Conservation (phyloP, 202 grass and related monocot genomes). For the Panicum hallii region DNA sequence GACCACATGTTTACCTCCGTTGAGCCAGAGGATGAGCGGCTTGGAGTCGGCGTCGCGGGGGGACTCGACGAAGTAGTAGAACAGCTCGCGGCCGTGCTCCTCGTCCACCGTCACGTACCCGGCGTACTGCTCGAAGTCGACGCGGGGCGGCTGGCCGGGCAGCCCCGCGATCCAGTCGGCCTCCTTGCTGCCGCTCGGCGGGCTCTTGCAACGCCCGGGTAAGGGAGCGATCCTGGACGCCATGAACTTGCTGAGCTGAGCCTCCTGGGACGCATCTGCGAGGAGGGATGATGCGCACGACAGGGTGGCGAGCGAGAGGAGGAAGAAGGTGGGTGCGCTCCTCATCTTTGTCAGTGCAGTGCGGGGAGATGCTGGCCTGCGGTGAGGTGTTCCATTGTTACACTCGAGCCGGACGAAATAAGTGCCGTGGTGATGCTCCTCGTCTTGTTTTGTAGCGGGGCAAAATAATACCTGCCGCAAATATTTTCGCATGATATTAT, state of each 20-base stretch:
- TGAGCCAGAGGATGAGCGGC: conserved; percentile 69
- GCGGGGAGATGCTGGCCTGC: not conserved
- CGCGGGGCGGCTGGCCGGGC: conserved; percentile 51
- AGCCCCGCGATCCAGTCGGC: conserved; percentile 51
- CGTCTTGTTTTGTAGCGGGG: too few species aligned
- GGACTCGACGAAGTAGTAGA: conserved; percentile 70
- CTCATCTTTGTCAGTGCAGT: not conserved
- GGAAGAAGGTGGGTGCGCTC: not conserved
- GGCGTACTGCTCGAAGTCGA: conserved; percentile 57
- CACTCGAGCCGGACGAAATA: not conserved
- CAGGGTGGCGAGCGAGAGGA: not conserved
- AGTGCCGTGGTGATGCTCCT: not conserved
- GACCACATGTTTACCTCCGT: conserved; percentile 44
- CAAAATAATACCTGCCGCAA: too few species aligned
- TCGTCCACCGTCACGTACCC: conserved; percentile 63
- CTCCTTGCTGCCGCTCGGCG: conserved; percentile 28
- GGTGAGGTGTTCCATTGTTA: not conserved
- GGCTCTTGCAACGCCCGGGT: not conserved
- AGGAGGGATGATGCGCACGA: not conserved
- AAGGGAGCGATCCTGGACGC: conserved; percentile 7
- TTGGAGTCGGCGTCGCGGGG: conserved; percentile 38
- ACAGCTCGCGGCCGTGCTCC: conserved; percentile 48
- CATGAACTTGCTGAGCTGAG: conserved; percentile 44
- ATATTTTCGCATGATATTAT: too few species aligned
- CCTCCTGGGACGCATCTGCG: conserved; percentile 44